Evolutionary conservation across 352 stramenopile genomes (phyloP).

Genomic region (Thalassiosira gravida): DNA sequence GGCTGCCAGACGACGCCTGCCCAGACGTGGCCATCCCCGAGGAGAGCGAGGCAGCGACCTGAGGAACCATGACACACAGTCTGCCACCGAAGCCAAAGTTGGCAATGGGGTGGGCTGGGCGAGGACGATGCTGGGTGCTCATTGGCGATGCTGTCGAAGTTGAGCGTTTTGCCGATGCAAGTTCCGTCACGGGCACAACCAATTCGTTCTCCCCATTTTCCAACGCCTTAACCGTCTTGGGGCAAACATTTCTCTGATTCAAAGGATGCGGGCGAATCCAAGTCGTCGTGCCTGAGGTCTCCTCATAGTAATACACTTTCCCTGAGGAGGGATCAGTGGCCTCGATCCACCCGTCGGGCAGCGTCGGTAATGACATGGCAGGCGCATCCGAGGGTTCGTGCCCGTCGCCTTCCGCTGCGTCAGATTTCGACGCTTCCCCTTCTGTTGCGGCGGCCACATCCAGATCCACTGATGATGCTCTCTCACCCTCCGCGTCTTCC

Average conservation of each 20-base stretch:
- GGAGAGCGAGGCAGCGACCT: slow-evolving; percentile 50
- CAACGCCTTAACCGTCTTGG: no score
- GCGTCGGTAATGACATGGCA: neutral
- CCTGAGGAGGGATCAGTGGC: slow-evolving; percentile 34
- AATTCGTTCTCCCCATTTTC: no score
- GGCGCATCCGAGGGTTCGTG: neutral
- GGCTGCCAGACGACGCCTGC: neutral
- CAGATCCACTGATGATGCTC: no score
- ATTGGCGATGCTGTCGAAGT: no score
- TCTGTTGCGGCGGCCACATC: no score
- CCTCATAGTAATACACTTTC: slow-evolving; percentile 64
- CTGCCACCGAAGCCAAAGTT: slow-evolving; percentile 80
- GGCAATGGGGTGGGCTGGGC: slow-evolving; percentile 62
- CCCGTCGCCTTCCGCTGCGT: neutral
- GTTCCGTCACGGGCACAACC: no score
- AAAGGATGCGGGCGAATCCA: slow-evolving; percentile 51
- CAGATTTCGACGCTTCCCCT: no score
- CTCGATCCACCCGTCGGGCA: slow-evolving; percentile 12
- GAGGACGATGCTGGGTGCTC: slow-evolving; percentile 12
- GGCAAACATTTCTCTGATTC: no score
- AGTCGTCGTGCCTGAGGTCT: slow-evolving; percentile 41
- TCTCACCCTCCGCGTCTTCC: no score
- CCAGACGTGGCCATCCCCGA: neutral
- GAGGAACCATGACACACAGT: slow-evolving; percentile 67
- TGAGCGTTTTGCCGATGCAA: no score